Evolutionary conservation across 1,139 yeast genomes (phyloP), one percentile per base, ranked within the genome.

Genomic region (Pichia sp.): DNA sequence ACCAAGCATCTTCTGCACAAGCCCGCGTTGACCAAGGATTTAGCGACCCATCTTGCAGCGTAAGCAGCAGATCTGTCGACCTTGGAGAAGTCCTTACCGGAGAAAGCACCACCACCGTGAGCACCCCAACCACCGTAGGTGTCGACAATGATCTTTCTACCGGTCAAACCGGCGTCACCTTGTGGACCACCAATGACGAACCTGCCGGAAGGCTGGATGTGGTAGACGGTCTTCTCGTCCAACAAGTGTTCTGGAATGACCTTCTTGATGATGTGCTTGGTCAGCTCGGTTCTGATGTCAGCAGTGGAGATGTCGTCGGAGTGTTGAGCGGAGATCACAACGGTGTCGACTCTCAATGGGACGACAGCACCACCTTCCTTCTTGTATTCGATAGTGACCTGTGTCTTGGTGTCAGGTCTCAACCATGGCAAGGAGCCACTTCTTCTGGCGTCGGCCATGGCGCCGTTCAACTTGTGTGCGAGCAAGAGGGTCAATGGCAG

Each of bases 101-200:
- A 88, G 91, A 95, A 93, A 64, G 99, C 99, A 84, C 99, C 99
- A 83, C 99, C 99, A 79, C 99, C 99, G 82, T 93, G 99, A 70
- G 99, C 98, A 78, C 99, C 97, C 95, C 99, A 95, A 70, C 99
- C 99, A 81, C 99, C 99, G 79, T 93, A 93, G 63, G 99, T 95
- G 78, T 93, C 99, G 73, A 93, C 99, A 72, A 93, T 93, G 75
- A 93, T 93, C 83, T 93, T 93, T 81, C 99, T 91, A 76, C 99
- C 99, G 67, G 99, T 93, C 71, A 93, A 81, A 81, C 99, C 99
- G 64, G 99, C 99, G 73, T 93, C 99, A 83, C 99, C 99, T 79
- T 93, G 99, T 66, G 99, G 99, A 75, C 99, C 99, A 79, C 99
- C 99, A 74, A 93, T 93, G 70, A 95, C 97, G 84, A 93, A 93